Conservation (phyloP, 371 early-diverging fungal genomes). For the Rhizopus delemar region DNA sequence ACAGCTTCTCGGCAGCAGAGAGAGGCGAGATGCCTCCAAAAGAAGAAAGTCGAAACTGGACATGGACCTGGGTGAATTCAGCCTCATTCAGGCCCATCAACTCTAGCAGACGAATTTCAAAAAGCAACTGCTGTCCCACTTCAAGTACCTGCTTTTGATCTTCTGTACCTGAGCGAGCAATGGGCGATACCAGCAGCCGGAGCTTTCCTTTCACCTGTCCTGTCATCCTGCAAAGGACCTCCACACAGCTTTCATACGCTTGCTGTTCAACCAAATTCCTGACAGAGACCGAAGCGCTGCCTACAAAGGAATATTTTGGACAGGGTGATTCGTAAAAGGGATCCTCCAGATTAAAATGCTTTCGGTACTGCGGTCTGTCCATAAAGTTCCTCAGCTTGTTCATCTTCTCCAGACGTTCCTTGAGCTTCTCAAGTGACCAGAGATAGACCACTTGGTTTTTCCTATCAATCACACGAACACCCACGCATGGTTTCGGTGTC, state of each 20-base stretch:
- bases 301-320: conserved; percentile 71
- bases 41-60: conserved; percentile 67
- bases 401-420: conserved; percentile 71
- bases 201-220: conserved; percentile 53
- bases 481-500: conserved; percentile 59
- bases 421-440: conserved; percentile 76
- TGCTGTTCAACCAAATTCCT: conserved; percentile 52
- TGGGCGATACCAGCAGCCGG: conserved; percentile 43
- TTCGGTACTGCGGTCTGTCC: conserved; percentile 69
- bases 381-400: conserved; percentile 70
- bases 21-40: conserved; percentile 47
- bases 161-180: conserved; percentile 26
- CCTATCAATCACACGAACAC: conserved; percentile 70
- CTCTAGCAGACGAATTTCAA: conserved; percentile 69
- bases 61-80: conserved; percentile 74
- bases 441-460: conserved; percentile 70
- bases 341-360: conserved; percentile 73
- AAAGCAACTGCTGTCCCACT: conserved; percentile 55
- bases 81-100: conserved; percentile 65
- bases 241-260: conserved; percentile 56
- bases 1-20: conserved; percentile 52
- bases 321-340: conserved; percentile 72
- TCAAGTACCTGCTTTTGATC: conserved; percentile 5
- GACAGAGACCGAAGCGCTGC: conserved; percentile 59
- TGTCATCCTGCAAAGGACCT: conserved; percentile 63